Percentiles rank a stretch among this genome's conserved stretches.
phyloP scores from a whole-genome alignment of 108 stramenopile genomes.

The Conticribra weissflogii region DNA sequence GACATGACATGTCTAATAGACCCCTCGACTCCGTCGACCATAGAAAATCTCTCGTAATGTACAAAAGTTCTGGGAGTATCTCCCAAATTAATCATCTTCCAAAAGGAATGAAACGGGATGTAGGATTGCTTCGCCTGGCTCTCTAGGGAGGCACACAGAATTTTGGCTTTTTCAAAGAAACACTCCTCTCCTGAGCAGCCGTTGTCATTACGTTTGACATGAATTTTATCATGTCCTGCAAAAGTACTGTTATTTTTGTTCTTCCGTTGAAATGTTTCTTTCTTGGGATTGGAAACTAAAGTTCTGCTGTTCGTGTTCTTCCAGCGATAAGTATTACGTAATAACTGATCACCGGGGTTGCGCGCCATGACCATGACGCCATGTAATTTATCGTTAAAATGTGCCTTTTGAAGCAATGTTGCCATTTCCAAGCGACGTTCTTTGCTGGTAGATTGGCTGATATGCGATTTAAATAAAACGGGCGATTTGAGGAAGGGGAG shows the following conservation, averaged over 20 bases:
- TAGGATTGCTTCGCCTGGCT: neutral
- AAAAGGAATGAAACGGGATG: neutral
- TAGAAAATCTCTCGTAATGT: constrained; percentile 10
- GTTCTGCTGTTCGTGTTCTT: too few relatives aligned
- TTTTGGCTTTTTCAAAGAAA: neutral
- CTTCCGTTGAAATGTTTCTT: too few relatives aligned
- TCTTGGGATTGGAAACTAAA: too few relatives aligned
- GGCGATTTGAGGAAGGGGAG: neutral
- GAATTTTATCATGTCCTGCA: too few relatives aligned
- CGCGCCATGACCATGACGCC: constrained; percentile 15
- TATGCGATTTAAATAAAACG: neutral
- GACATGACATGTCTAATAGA: constrained; percentile 2
- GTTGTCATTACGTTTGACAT: too few relatives aligned
- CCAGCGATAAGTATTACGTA: constrained; percentile 14
- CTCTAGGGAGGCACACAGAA: neutral
- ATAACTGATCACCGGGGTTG: constrained; percentile 18
- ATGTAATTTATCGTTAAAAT: neutral
- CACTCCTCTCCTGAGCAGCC: neutral
- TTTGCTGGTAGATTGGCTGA: neutral
- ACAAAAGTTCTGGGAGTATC: neutral
- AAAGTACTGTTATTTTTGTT: too few relatives aligned
- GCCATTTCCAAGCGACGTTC: neutral
- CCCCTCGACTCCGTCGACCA: neutral
- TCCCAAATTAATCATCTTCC: neutral
- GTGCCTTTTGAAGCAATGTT: neutral